Conservation (phyloP, 2,329 filamentous ascomycete genomes). For the Aspergillus sp. region DNA sequence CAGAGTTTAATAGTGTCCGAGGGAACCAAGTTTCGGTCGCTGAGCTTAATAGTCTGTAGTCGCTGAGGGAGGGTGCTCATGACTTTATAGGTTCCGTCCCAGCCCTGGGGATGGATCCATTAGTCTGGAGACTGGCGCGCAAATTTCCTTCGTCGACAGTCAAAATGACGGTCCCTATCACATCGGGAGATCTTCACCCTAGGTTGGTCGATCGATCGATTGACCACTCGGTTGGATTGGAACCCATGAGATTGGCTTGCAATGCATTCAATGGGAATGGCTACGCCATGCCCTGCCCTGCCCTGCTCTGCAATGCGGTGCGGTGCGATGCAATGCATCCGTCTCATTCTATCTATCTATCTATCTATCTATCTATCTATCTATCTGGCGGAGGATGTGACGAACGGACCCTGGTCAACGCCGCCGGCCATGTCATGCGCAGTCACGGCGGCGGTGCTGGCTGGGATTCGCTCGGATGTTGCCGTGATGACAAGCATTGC, state of each 20-base stretch:
- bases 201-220: slow-evolving; percentile 22
- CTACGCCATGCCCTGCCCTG: no score
- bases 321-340: neutral
- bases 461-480: slow-evolving; percentile 18
- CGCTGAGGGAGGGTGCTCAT: neutral
- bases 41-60: slow-evolving; percentile 15
- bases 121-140: neutral
- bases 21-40: slow-evolving; percentile 6
- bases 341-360: neutral
- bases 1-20: slow-evolving; percentile 7
- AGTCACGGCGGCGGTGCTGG: slow-evolving; percentile 6
- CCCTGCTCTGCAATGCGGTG: slow-evolving; percentile 1
- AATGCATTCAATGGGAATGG: slow-evolving; percentile 20
- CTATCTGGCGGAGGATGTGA: neutral
- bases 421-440: slow-evolving; percentile 20
- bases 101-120: neutral
- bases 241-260: slow-evolving; percentile 5
- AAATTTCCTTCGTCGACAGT: neutral
- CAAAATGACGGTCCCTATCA: slow-evolving; percentile 8
- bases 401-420: slow-evolving; percentile 11
- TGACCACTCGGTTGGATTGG: slow-evolving; percentile 15
- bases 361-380: neutral
- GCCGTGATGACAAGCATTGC: slow-evolving; percentile 25
- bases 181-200: slow-evolving; percentile 23
- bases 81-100: slow-evolving; percentile 17